Evolutionary conservation across 169 alveolate species (phyloP).

Genomic region (Babesia bovis): DNA sequence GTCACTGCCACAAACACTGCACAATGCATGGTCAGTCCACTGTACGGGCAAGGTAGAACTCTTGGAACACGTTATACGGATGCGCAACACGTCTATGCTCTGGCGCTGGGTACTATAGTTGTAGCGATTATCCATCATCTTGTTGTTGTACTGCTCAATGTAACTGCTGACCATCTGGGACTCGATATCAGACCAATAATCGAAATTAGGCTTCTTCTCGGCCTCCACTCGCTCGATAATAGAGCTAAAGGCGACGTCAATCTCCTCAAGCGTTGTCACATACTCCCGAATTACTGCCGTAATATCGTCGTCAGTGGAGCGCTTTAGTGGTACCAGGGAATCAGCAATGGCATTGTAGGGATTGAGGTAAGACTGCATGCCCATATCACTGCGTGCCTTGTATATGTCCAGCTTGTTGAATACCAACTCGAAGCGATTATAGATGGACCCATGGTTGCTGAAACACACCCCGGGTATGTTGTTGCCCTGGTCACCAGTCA

Average conservation of each 20-base stretch:
- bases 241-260: constrained; percentile 23
- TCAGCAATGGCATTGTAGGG: neutral
- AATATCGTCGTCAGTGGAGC: constrained; percentile 47
- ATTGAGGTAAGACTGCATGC: neutral
- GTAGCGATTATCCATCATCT: constrained; percentile 73
- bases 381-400: constrained; percentile 39
- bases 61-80: constrained; percentile 61
- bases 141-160: constrained; percentile 74
- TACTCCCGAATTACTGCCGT: constrained; percentile 41
- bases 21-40: constrained; percentile 81
- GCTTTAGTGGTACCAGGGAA: neutral
- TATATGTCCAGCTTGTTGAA: constrained; percentile 43
- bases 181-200: constrained; percentile 71
- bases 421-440: constrained; percentile 51
- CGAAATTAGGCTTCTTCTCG: constrained; percentile 53
- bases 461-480: constrained; percentile 42
- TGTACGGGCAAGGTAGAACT: constrained; percentile 73
- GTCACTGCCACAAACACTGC: constrained; percentile 76
- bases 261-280: constrained; percentile 52
- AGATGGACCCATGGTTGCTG: constrained; percentile 28
- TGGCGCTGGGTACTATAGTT: constrained; percentile 74
- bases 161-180: constrained; percentile 72
- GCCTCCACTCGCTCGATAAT: constrained; percentile 44
- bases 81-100: constrained; percentile 67
- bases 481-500: constrained; percentile 1